phyloP scores from a whole-genome alignment of 1,284 basidiomycete species.

The Leccinum glutinopallens region DNA sequence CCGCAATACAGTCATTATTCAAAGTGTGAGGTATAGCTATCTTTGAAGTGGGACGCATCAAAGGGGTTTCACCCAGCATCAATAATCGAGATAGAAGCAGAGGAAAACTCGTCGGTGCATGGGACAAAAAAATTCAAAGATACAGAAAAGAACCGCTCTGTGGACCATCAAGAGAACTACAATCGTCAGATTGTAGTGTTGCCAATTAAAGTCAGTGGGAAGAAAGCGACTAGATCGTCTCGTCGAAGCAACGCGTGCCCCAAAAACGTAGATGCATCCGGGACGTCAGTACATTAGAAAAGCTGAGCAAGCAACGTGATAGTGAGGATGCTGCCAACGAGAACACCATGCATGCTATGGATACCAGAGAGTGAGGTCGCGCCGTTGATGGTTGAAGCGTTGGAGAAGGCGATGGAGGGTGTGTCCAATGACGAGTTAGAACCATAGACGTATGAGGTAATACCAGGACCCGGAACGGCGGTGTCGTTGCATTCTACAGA shows the following conservation, averaged over 20 bases:
- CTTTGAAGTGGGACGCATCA: not conserved
- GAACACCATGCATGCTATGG: slow-evolving; percentile 18
- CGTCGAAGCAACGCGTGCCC: not conserved
- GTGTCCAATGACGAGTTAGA: slow-evolving; percentile 52
- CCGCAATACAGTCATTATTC: not conserved
- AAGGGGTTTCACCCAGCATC: not conserved
- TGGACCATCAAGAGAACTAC: not conserved
- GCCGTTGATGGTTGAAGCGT: slow-evolving; percentile 52
- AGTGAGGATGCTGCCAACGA: slow-evolving; percentile 22
- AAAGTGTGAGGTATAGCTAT: not conserved
- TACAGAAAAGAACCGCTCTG: slow-evolving; percentile 9
- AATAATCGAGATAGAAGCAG: not conserved
- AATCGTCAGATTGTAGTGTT: slow-evolving; percentile 1
- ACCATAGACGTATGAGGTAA: slow-evolving; percentile 65
- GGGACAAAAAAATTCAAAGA: not conserved
- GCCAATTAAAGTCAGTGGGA: slow-evolving; percentile 1
- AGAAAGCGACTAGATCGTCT: not conserved
- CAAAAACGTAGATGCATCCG: not conserved
- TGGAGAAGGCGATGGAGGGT: slow-evolving; percentile 56
- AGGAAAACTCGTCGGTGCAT: not conserved
- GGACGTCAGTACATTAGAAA: slow-evolving; percentile 24
- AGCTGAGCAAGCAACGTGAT: slow-evolving; percentile 30
- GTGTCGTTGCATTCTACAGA: slow-evolving; percentile 62
- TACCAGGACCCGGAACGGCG: slow-evolving; percentile 40
- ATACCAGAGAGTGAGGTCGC: slow-evolving; percentile 25